Conservation (phyloP, 352 stramenopile species). For the Pythium scleroteichum region DNA sequence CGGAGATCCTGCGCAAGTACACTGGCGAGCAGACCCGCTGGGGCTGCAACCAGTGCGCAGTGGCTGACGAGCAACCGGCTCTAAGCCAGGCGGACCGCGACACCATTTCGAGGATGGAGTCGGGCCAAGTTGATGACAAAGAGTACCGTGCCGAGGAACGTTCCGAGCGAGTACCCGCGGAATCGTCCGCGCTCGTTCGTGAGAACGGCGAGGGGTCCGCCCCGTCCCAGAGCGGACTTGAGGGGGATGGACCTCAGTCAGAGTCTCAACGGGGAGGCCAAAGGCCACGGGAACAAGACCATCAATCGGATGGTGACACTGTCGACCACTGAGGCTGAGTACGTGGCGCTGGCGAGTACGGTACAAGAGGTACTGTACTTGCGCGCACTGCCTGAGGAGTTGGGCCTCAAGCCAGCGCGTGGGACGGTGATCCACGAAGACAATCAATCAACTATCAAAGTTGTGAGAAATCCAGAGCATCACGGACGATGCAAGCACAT, state of each 20-base stretch:
- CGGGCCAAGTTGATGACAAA: not conserved
- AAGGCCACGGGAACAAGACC: no score
- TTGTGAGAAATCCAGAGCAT: slow-evolving; percentile 9
- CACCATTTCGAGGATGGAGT: slow-evolving; percentile 5
- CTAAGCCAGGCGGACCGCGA: slow-evolving; percentile 1
- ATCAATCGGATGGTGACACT: slow-evolving; percentile 7
- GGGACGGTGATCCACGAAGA: slow-evolving; percentile 8
- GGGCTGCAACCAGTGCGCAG: not conserved
- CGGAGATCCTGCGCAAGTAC: slow-evolving; percentile 7
- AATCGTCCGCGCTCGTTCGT: no score
- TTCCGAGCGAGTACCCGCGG: no score
- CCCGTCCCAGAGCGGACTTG: no score
- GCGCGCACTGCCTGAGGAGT: not conserved
- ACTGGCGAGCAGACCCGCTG: slow-evolving; percentile 15
- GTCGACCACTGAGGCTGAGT: slow-evolving; percentile 13
- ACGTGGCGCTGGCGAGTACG: slow-evolving; percentile 3
- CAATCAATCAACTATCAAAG: slow-evolving; percentile 9
- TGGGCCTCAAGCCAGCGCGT: not conserved
- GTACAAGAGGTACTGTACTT: slow-evolving; percentile 17
- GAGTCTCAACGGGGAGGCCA: no score
- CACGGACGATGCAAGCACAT: slow-evolving; percentile 17
- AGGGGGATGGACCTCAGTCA: no score
- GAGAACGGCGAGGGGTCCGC: no score
- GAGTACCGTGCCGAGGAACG: no score
- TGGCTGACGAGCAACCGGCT: slow-evolving; percentile 4